These are phyloP conservation scores for Neofusicoccum sp. DNA, from an alignment of 2,329 filamentous ascomycete species.

Conservation along the genomic window DNA sequence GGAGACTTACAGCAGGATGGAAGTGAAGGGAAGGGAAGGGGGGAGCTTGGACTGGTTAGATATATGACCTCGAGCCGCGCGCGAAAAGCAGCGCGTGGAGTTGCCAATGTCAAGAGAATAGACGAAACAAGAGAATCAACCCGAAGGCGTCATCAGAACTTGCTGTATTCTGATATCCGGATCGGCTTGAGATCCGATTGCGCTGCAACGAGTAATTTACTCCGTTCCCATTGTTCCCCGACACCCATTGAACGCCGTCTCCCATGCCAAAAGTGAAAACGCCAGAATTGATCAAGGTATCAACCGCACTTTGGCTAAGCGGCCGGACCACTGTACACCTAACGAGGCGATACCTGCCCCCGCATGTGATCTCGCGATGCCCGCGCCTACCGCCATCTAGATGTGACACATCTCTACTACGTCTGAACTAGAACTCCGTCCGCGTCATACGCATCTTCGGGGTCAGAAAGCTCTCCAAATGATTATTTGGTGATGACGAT, in stretches of 20 bases:
- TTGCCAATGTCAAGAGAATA: too few relatives aligned
- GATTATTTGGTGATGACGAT: conserved; percentile 75
- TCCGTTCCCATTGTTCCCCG: not conserved
- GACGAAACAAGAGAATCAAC: too few relatives aligned
- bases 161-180: too few relatives aligned
- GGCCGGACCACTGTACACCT: not conserved
- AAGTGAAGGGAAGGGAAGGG: too few relatives aligned
- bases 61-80: too few relatives aligned
- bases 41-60: too few relatives aligned
- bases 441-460: not conserved
- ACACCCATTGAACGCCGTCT: not conserved
- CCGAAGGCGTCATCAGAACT: too few relatives aligned
- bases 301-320: not conserved
- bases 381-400: not conserved
- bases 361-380: not conserved
- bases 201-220: not conserved
- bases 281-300: not conserved
- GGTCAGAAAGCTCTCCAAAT: too few relatives aligned
- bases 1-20: too few relatives aligned
- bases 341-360: not conserved
- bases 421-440: not conserved
- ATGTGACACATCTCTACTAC: not conserved
- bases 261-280: not conserved
- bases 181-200: not conserved
- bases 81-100: too few relatives aligned